Conservation (phyloP, 129 eudicot species). For the Dittrichia graveolens region DNA sequence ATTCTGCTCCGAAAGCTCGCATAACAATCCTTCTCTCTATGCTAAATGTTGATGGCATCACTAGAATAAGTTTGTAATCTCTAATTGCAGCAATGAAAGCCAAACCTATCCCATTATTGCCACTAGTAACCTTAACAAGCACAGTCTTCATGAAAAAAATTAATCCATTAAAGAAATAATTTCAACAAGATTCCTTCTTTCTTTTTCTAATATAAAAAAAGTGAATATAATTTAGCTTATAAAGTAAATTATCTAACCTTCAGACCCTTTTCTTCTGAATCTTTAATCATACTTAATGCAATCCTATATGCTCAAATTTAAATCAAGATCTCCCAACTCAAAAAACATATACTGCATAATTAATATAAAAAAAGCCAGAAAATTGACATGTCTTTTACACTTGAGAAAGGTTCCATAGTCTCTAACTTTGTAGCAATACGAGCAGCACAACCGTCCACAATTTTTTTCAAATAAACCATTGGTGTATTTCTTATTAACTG, state of each 20-base stretch:
- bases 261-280: not conserved
- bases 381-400: constrained; percentile 7
- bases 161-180: not conserved
- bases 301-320: not conserved
- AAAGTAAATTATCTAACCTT: constrained; percentile 45
- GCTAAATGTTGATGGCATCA: constrained; percentile 60
- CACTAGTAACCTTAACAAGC: constrained; percentile 63
- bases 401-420: not conserved
- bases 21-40: constrained; percentile 64
- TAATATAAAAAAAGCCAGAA: not conserved
- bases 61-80: constrained; percentile 63
- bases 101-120: constrained; percentile 81
- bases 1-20: constrained; percentile 69
- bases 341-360: not conserved
- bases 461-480: constrained; percentile 5
- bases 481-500: constrained; percentile 8
- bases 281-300: constrained; percentile 7
- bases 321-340: not conserved
- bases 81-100: constrained; percentile 66
- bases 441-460: constrained; percentile 7
- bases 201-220: too few relatives aligned
- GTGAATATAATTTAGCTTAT: too few relatives aligned
- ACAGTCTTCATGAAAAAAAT: constrained; percentile 42
- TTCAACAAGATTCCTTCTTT: not conserved
- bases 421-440: constrained; percentile 22